phyloP scores from a whole-genome alignment of 208 protist species.

The Tritrichomonas musculus region DNA sequence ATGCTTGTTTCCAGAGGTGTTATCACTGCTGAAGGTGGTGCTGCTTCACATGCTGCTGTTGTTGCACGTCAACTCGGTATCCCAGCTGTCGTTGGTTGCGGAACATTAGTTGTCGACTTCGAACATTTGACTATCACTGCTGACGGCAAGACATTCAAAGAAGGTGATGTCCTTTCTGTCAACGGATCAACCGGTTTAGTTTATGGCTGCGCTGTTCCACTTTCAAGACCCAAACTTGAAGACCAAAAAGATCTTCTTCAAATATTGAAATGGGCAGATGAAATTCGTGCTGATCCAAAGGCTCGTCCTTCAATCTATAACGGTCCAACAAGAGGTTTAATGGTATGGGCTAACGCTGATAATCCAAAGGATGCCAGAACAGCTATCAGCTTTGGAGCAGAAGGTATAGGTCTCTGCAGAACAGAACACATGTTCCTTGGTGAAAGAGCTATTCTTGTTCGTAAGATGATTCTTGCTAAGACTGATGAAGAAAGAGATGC shows the following conservation, averaged over 20 bases:
- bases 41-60: not conserved
- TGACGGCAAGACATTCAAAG: not conserved
- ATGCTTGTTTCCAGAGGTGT: not conserved
- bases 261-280: not conserved
- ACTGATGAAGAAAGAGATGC: not conserved
- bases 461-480: not conserved
- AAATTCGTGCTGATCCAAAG: not conserved
- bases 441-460: not conserved
- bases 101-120: not conserved
- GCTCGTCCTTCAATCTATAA: not conserved
- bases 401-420: conserved; percentile 1
- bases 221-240: not conserved
- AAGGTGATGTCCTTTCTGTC: not conserved
- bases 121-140: not conserved
- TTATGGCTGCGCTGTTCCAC: not conserved
- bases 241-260: not conserved
- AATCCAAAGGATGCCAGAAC: not conserved
- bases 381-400: not conserved
- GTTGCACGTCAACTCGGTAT: not conserved
- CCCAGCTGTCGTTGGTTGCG: not conserved
- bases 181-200: not conserved
- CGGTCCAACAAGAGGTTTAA: not conserved
- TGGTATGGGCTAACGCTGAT: not conserved
- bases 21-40: not conserved
- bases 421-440: conserved; percentile 2